Conservation (phyloP, 2,329 filamentous ascomycete genomes). For the Tympanopsis confertula region DNA sequence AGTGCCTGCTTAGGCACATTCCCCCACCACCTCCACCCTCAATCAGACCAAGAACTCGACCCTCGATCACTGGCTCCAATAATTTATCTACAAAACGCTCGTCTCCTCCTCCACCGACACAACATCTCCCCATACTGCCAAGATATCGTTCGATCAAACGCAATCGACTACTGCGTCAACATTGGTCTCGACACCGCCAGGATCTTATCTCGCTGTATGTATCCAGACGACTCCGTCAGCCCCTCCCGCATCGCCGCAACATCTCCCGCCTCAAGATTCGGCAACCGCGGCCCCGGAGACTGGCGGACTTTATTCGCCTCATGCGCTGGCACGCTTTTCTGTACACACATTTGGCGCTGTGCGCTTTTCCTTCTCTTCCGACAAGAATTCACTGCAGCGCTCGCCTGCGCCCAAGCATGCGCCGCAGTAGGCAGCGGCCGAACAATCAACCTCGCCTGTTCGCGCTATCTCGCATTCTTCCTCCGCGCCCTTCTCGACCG, state of each 20-base stretch:
- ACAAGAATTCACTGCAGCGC: conserved; percentile 61
- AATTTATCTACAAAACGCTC: conserved; percentile 68
- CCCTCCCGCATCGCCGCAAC: conserved; percentile 13
- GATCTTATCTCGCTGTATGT: conserved; percentile 57
- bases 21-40: conserved; percentile 61
- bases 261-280: too few species aligned
- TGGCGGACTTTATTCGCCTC: conserved; percentile 7
- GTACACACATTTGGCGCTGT: conserved; percentile 79
- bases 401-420: conserved; percentile 61
- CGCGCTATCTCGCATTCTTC: conserved; percentile 74
- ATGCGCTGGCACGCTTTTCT: conserved; percentile 57
- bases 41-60: conserved; percentile 56
- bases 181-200: conserved; percentile 69
- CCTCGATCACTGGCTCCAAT: conserved; percentile 65
- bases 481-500: conserved; percentile 52
- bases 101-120: conserved; percentile 78
- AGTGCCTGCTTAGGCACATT: conserved; percentile 63
- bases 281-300: background rate
- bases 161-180: conserved; percentile 65
- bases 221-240: conserved; percentile 15
- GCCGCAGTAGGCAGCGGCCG: conserved; percentile 60
- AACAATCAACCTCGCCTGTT: conserved; percentile 66
- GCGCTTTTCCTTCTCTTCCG: conserved; percentile 68
- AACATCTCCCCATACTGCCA: conserved; percentile 69
- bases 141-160: conserved; percentile 51